phyloP scores from a whole-genome alignment of 805 yeast species.

The Starmerella bombi region DNA sequence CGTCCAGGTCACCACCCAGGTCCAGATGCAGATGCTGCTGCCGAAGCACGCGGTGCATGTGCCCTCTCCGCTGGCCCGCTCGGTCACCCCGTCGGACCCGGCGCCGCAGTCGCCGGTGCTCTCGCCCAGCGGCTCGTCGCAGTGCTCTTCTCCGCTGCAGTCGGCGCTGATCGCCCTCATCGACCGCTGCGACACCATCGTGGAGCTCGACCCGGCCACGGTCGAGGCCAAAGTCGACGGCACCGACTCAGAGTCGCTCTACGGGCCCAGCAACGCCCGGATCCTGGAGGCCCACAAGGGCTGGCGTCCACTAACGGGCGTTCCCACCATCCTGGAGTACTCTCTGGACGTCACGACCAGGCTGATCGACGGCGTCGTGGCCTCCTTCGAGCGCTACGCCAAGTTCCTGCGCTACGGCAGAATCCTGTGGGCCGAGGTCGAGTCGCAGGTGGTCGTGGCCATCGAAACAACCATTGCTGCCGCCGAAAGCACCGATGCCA shows the following conservation, averaged over 20 bases:
- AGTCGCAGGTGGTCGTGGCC: constrained; percentile 15
- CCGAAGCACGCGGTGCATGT: constrained; percentile 20
- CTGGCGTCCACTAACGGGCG: constrained; percentile 1
- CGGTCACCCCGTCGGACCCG: constrained; percentile 1
- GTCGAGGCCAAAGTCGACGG: constrained; percentile 4
- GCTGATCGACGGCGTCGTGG: constrained; percentile 6
- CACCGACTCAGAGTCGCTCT: constrained; percentile 1
- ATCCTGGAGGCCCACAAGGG: constrained; percentile 1
- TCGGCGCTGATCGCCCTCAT: constrained; percentile 1
- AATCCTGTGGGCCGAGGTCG: constrained; percentile 19
- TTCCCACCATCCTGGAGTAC: constrained; percentile 4
- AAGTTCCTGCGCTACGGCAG: constrained; percentile 12
- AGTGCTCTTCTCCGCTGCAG: not conserved
- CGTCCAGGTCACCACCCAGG: constrained; percentile 3
- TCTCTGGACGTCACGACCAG: constrained; percentile 2
- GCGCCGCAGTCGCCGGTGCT: not conserved
- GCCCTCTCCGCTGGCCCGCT: constrained; percentile 21
- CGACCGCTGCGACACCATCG: constrained; percentile 12
- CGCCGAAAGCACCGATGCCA: constrained; percentile 16
- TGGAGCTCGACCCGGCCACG: constrained; percentile 19
- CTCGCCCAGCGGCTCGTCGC: not conserved
- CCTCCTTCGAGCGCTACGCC: constrained; percentile 13
- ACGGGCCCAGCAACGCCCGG: constrained; percentile 8
- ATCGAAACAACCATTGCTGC: constrained; percentile 19
- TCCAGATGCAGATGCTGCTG: not conserved